These are phyloP conservation scores for Coniella lustricola DNA, from an alignment of 2,329 filamentous ascomycete species.

Conservation along the genomic window DNA sequence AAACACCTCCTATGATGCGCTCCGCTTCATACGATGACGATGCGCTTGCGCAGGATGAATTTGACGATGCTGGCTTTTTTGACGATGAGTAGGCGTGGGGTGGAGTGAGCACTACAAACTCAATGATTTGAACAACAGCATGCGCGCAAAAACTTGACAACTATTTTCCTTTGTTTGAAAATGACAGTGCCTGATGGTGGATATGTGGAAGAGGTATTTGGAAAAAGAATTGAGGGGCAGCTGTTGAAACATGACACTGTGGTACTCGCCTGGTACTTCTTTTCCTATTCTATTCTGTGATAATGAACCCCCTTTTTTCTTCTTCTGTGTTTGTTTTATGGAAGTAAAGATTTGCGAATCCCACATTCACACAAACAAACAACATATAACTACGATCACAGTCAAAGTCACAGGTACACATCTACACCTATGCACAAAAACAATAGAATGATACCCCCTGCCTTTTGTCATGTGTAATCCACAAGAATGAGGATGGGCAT, in stretches of 20 bases:
- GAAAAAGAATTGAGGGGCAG: background rate
- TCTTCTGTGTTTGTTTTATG: background rate
- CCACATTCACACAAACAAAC: too few relatives aligned
- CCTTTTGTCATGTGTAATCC: background rate
- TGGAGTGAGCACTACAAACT: too few relatives aligned
- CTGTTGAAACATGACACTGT: background rate
- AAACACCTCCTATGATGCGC: slow-evolving; percentile 57
- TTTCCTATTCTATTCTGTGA: slow-evolving; percentile 1
- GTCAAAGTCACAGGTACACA: slow-evolving; percentile 1
- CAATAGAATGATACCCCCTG: slow-evolving; percentile 23
- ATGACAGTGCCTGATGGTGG: background rate
- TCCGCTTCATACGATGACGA: slow-evolving; percentile 53
- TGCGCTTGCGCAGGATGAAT: slow-evolving; percentile 47
- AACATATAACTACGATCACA: too few relatives aligned
- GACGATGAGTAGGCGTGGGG: slow-evolving; percentile 20
- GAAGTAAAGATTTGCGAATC: too few relatives aligned
- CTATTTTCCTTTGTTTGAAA: slow-evolving; percentile 5
- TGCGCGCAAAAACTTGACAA: background rate
- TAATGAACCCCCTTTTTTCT: too few relatives aligned
- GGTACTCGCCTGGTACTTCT: background rate
- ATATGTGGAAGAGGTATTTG: background rate
- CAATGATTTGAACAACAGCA: background rate
- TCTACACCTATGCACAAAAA: slow-evolving; percentile 6
- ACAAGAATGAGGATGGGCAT: slow-evolving; percentile 3
- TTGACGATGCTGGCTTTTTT: slow-evolving; percentile 51